Conservation (phyloP, 1,284 basidiomycete genomes). For the Microbotryomycetes sp. region DNA sequence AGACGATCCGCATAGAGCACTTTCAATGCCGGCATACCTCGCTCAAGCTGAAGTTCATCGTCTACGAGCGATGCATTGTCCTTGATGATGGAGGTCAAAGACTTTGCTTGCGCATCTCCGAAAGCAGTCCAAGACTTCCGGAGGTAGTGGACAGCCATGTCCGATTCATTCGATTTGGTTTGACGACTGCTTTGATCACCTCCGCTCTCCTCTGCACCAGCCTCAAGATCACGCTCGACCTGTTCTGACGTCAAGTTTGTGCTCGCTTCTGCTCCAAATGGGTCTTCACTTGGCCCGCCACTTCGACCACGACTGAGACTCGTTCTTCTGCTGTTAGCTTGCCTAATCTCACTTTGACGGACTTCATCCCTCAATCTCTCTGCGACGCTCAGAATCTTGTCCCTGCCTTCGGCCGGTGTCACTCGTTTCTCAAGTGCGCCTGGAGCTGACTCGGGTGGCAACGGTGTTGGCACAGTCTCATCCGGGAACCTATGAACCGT, state of each 20-base stretch:
- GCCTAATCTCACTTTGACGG: slow-evolving; percentile 10
- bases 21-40: slow-evolving; percentile 19
- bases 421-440: background rate
- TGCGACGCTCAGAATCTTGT: slow-evolving; percentile 18
- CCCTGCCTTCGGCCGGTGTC: slow-evolving; percentile 8
- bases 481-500: background rate
- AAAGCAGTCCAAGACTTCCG: slow-evolving; percentile 23
- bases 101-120: slow-evolving; percentile 18
- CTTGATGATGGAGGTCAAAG: slow-evolving; percentile 25
- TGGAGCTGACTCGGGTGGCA: background rate
- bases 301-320: background rate
- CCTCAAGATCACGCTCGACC: background rate
- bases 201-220: background rate
- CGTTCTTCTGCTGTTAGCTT: slow-evolving; percentile 4
- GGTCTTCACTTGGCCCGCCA: background rate
- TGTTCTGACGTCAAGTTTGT: background rate
- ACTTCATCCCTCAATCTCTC: slow-evolving; percentile 24
- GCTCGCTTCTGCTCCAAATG: background rate
- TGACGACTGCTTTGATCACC: background rate
- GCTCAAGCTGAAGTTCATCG: slow-evolving; percentile 25
- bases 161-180: background rate
- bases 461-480: background rate
- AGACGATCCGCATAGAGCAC: slow-evolving; percentile 23
- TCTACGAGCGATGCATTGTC: slow-evolving; percentile 29
- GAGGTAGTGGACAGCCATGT: slow-evolving; percentile 9